Base-by-base conservation (phyloP, 805 yeast genomes). In the Kodamaea lidongshanica region DNA sequence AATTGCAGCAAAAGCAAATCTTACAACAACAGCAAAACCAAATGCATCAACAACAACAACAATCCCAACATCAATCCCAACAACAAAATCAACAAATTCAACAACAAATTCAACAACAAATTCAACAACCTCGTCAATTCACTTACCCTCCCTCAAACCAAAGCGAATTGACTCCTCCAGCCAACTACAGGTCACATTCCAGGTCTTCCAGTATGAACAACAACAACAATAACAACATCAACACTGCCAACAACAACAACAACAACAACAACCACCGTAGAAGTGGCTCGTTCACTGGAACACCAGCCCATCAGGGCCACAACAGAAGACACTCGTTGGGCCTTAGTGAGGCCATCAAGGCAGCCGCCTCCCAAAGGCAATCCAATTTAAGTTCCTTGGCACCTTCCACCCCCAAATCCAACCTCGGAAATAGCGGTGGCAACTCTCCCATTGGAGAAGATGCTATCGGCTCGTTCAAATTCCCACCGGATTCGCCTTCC, bases 261-360 rank as follows among this genome's bases (percentile, higher is more conserved):
- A 25, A 41, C 12, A 34, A 37, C 22, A 39, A 35, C n/a, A 44
- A 45, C 20, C 66, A 62, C 39, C 48, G 61, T 33, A 44, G 65
- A 32, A 52, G 68, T 5, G 61, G 61, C 9, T 54, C 62, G 6
- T 45, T 46, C 7, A 38, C 54, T 12, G 61, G 61, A 8, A 50
- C 61, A 3, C 46, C 48, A 5, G 37, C 54, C 16, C 37, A 40
- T 20, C 38, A 28, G 21, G 95, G 96, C 19, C 98, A 89, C 52
- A 63, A 69, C 23, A 77, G 98, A 61, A 76, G 98, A 54, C 97
- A 89, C 54, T 87, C 96, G 0, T 63, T 89, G 37, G 96, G 94
- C 2, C 66, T 89, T 35, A 78, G 78, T 31, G 98, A 89, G 58
- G 97, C 97, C 8, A 87, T 84, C 46, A 79, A 79, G 44, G 96